Conservation (phyloP, 805 yeast species). For the Metschnikowia picachoensis region DNA sequence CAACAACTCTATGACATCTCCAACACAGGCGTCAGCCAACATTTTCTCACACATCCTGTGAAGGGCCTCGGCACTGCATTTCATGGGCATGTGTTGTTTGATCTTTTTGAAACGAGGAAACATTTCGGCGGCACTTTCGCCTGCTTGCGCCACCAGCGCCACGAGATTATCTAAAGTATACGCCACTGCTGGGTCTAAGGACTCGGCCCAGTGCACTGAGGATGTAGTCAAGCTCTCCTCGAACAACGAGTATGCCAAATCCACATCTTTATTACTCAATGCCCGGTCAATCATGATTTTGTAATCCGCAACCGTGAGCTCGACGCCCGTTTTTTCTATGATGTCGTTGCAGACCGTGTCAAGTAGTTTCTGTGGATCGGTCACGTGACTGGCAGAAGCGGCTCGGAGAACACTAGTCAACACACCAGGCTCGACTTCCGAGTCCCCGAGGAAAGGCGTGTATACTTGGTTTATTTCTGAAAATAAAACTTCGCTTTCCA, state of each 20-base stretch:
- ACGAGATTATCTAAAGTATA: slow-evolving; percentile 43
- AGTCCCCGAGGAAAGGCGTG: slow-evolving; percentile 1
- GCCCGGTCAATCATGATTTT: slow-evolving; percentile 30
- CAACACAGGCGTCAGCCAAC: slow-evolving; percentile 34
- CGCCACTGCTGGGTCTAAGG: slow-evolving; percentile 12
- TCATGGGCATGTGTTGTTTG: slow-evolving; percentile 33
- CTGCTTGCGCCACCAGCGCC: slow-evolving; percentile 30
- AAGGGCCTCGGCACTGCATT: slow-evolving; percentile 28
- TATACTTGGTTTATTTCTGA: neutral
- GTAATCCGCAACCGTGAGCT: slow-evolving; percentile 5
- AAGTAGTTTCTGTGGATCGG: neutral
- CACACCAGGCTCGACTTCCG: neutral
- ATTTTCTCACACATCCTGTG: slow-evolving; percentile 25
- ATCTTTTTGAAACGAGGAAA: slow-evolving; percentile 34
- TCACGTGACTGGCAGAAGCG: neutral
- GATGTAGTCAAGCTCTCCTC: slow-evolving; percentile 25
- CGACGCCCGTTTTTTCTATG: neutral
- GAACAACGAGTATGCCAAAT: slow-evolving; percentile 27
- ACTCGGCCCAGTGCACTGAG: slow-evolving; percentile 12
- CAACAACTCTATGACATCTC: slow-evolving; percentile 39
- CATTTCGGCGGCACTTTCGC: slow-evolving; percentile 21
- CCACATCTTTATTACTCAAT: slow-evolving; percentile 16
- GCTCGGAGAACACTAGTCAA: slow-evolving; percentile 2
- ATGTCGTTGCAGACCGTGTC: slow-evolving; percentile 2
- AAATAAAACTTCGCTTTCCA: neutral